Base-by-base conservation (phyloP, 306 rosid genomes). In the Fagus sylvatica region DNA sequence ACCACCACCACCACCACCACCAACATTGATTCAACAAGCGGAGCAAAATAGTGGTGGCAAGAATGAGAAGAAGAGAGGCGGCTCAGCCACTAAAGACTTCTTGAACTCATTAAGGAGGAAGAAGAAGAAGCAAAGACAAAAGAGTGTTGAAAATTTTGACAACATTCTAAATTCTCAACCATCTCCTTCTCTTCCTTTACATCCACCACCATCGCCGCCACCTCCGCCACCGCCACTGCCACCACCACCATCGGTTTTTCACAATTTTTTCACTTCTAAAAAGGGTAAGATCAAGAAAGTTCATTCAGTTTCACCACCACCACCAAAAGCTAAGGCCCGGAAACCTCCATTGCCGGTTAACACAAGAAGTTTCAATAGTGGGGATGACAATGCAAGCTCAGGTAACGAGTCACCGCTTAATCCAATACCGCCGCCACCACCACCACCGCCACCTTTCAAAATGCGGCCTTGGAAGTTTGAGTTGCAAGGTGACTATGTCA, bases 371-470 rank as follows among this genome's bases (percentile, higher is more conserved):
- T 73, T 75, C 75, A 73, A 41, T 62, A 10, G 67, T 0, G 78
- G 39, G 55, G 88, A 83, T 1, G 85, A 86, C 15, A 82, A 53
- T 46, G 66, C 72, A 7, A 46, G 36, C 51, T 60, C 53, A 1
- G 93, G 93, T 7, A 84, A 85, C 4, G 90, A 84, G 64, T 95
- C 98, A 0, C 92, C 95, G 1, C 59, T 87, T 74, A 79, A 33
- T 40, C 77, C 87, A 59, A 87, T 88, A 34, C 96, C 97, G 5
- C 93, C 91, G 0, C 93, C 97, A 0, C 93, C 98, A 0, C 98
- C 98, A 0, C 97, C 90, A 0, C 91, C 84, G 2, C 90, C 96
- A 0, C 97, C 93, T 0, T 95, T 92, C 78, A 87, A 79, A 19
- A 72, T 87, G 68, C 90, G 79, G 17, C 87, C 71, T 2, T 81